phyloP scores from a whole-genome alignment of 2,329 filamentous ascomycete genomes.

The Penicillium sp. region DNA sequence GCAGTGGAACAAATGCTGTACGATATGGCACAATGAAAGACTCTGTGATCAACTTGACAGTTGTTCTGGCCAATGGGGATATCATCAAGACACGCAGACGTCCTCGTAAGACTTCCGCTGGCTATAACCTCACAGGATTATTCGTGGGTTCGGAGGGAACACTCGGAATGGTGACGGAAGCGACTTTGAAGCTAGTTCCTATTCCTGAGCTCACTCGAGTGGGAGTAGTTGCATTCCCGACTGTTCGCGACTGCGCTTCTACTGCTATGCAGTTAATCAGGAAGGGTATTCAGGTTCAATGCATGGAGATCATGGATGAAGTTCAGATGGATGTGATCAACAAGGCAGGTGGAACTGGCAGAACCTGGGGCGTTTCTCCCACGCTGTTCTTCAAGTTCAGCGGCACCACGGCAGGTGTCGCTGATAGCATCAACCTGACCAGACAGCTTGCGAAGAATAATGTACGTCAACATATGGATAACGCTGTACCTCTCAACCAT shows the following conservation, averaged over 20 bases:
- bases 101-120: slow-evolving; percentile 70
- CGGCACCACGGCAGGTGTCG: slow-evolving; percentile 75
- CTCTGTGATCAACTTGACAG: slow-evolving; percentile 72
- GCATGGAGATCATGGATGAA: slow-evolving; percentile 66
- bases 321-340: slow-evolving; percentile 70
- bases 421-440: slow-evolving; percentile 74
- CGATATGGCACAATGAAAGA: slow-evolving; percentile 77
- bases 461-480: slow-evolving; percentile 2
- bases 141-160: slow-evolving; percentile 75
- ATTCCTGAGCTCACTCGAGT: slow-evolving; percentile 67
- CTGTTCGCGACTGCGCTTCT: slow-evolving; percentile 63
- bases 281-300: slow-evolving; percentile 67
- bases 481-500: too few relatives aligned
- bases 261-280: slow-evolving; percentile 68
- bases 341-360: slow-evolving; percentile 62
- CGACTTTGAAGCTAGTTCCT: slow-evolving; percentile 68
- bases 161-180: slow-evolving; percentile 70
- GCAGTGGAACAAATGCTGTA: slow-evolving; percentile 63
- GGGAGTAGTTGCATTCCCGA: slow-evolving; percentile 64
- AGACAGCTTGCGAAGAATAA: slow-evolving; percentile 68
- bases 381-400: slow-evolving; percentile 63
- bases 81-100: slow-evolving; percentile 64
- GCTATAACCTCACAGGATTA: slow-evolving; percentile 70
- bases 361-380: slow-evolving; percentile 47
- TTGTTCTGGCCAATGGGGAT: slow-evolving; percentile 70